Percentiles rank a stretch among this genome's conserved stretches.
Conservation (phyloP, 2,329 filamentous ascomycete species). For the Trichoderma harzianum region DNA sequence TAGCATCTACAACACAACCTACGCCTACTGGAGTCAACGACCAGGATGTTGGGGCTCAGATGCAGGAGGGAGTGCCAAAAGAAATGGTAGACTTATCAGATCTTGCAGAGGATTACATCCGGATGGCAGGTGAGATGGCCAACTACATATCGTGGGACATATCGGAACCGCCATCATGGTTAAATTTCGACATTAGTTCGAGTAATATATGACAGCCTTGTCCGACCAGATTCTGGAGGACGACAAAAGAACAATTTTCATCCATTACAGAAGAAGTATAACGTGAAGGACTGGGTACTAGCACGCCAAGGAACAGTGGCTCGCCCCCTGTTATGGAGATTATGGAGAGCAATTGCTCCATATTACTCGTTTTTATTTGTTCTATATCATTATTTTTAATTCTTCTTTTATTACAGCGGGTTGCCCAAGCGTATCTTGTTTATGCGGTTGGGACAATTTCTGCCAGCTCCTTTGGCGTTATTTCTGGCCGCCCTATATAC, state of each 20-base stretch:
- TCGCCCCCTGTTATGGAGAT: not conserved
- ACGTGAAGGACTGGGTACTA: not conserved
- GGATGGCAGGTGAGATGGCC: conserved; percentile 13
- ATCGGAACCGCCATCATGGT: conserved; percentile 5
- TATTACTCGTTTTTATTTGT: not conserved
- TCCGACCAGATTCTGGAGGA: not conserved
- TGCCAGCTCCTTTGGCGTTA: conserved; percentile 2
- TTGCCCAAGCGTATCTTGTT: not conserved
- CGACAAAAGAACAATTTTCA: not conserved
- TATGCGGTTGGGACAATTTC: not conserved
- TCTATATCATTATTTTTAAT: not conserved
- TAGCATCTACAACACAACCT: conserved; percentile 11
- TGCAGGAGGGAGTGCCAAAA: not conserved
- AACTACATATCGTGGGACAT: conserved; percentile 13
- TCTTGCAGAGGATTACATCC: conserved; percentile 8
- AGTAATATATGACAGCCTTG: not conserved
- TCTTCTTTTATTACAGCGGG: not conserved
- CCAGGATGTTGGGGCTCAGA: not conserved
- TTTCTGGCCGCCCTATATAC: conserved; percentile 6
- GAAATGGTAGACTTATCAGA: not conserved
- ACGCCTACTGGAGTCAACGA: not conserved
- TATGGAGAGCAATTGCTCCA: not conserved
- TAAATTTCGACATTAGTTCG: conserved; percentile 8
- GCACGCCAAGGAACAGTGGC: not conserved
- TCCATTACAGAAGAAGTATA: not conserved